Conservation (phyloP, 2,329 filamentous ascomycete species). For the Dactylonectria estremocensis region DNA sequence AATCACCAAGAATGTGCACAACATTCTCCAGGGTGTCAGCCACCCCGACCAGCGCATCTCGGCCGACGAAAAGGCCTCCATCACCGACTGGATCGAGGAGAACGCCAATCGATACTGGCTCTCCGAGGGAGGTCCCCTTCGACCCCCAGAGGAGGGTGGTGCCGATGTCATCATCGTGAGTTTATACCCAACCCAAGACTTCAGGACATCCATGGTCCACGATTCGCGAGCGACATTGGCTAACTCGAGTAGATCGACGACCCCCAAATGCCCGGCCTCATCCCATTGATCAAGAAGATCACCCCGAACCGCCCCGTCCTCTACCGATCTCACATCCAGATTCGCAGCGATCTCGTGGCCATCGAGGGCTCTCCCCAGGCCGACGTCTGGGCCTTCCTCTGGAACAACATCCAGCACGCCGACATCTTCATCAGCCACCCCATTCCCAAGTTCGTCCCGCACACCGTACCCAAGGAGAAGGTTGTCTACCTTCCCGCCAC, state of each 20-base stretch:
- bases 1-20: conserved; percentile 90
- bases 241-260: conserved; percentile 74
- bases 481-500: conserved; percentile 85
- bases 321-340: conserved; percentile 88
- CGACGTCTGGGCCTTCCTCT: conserved; percentile 83
- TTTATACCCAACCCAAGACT: conserved; percentile 21
- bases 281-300: conserved; percentile 79
- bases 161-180: conserved; percentile 80
- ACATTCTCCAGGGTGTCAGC: conserved; percentile 87
- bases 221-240: background rate
- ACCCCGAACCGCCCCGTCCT: conserved; percentile 83
- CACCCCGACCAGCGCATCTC: conserved; percentile 75
- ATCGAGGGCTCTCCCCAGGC: conserved; percentile 76
- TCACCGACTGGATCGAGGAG: conserved; percentile 80
- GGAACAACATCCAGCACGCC: conserved; percentile 77
- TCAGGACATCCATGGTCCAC: background rate
- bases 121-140: conserved; percentile 76
- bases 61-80: conserved; percentile 71
- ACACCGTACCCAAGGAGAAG: conserved; percentile 74
- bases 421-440: conserved; percentile 90
- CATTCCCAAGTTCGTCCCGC: conserved; percentile 81
- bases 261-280: conserved; percentile 86
- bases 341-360: conserved; percentile 80
- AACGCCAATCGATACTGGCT: conserved; percentile 86
- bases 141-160: conserved; percentile 76